These are phyloP conservation scores for Taxillus chinensis DNA, from an alignment of 164 flowering plant species.

Conservation along the genomic window DNA sequence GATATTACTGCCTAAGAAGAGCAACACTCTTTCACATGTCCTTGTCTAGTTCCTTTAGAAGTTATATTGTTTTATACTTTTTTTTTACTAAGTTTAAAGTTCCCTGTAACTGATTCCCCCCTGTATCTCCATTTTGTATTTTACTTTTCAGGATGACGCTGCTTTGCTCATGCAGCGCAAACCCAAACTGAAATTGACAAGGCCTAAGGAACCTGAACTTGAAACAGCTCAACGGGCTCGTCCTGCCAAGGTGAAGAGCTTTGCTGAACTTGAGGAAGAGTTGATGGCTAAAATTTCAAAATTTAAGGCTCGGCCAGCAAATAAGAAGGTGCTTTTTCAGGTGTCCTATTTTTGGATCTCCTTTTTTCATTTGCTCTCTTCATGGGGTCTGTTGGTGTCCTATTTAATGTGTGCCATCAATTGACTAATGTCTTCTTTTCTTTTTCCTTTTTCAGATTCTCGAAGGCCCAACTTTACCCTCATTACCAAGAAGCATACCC, in stretches of 20 bases:
- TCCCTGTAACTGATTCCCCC: too few relatives aligned
- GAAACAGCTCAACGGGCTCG: slow-evolving; percentile 77
- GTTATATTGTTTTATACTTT: too few relatives aligned
- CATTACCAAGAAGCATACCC: slow-evolving; percentile 65
- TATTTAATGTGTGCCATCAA: too few relatives aligned
- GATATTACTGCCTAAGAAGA: slow-evolving; percentile 29
- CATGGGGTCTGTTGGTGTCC: too few relatives aligned
- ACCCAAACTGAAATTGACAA: slow-evolving; percentile 64
- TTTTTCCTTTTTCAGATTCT: slow-evolving; percentile 40
- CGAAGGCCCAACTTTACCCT: slow-evolving; percentile 60
- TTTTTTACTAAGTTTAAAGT: too few relatives aligned
- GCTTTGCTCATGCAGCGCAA: slow-evolving; percentile 31
- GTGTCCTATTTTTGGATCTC: too few relatives aligned
- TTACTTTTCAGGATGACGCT: slow-evolving; percentile 25
- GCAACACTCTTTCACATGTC: slow-evolving; percentile 41
- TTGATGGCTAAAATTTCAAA: slow-evolving; percentile 92
- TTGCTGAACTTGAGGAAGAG: slow-evolving; percentile 91
- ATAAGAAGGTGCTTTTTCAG: slow-evolving; percentile 54
- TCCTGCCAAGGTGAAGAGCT: slow-evolving; percentile 54
- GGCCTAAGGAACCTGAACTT: slow-evolving; percentile 80
- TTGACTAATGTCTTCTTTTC: not conserved
- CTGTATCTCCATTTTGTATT: not conserved
- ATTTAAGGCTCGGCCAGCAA: slow-evolving; percentile 85
- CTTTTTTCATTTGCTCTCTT: too few relatives aligned
- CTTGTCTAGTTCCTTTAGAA: too few relatives aligned